Evolutionary conservation across 129 eudicot species (phyloP), one percentile per base, ranked within the genome.

Genomic region (Escallonia herrerae): DNA sequence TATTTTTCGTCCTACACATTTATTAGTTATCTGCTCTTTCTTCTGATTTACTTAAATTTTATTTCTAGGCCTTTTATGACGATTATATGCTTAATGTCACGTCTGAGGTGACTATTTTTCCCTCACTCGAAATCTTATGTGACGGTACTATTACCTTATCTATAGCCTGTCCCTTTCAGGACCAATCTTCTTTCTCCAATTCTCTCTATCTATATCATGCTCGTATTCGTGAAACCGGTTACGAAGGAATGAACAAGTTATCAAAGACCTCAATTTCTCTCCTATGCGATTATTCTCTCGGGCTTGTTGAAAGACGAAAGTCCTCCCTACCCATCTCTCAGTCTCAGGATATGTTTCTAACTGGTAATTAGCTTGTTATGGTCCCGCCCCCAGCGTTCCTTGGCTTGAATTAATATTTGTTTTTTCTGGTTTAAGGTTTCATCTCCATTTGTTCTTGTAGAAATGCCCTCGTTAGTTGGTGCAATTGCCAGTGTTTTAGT

Each of bases 401-500:
- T 22, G 33, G 33, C 1, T 22, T 22, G 33, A 22, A 22, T 22
- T 22, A 22, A 22, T 22, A 56, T 51, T 41, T 60, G 40, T 1
- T 64, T 57, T 40, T 66, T 57, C 33, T 15, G 22, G 22, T 22
- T 40, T 60, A 70, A 42, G 22, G 7, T 15, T 14, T 52, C 64
- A 40, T 60, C 62, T 12, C 7, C 48, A 74, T 46, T 77, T 48
- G 62, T 64, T 65, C 64, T 66, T 81, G 76, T 74, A 89, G 99
- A 94, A 62, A 82, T 89, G 77, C 81, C 88, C 5, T 60, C 73
- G 56, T 71, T 86, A 62, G 68, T 94, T 71, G 72, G 86, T 81
- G 77, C 99, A 49, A 64, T 94, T 62, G 80, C 83, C 41, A 74
- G 93, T 71, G 80, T 82, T 77, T 75, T 86, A n/a, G 73, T 89